Conservation (phyloP, 306 rosid genomes). For the Cucurbita ficifolia region DNA sequence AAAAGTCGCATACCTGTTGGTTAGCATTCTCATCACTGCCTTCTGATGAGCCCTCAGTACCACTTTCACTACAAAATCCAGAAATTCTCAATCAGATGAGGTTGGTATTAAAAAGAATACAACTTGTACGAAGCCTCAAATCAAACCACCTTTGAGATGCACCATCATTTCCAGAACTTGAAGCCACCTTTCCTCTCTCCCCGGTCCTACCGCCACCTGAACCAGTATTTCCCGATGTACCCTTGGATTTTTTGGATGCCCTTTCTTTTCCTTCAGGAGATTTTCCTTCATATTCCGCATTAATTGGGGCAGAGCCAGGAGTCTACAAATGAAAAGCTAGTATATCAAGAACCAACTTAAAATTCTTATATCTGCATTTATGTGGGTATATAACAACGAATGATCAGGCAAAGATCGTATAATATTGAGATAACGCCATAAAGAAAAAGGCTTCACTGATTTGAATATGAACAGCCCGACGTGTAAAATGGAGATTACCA, state of each 20-base stretch:
- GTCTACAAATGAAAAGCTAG: conserved; percentile 30
- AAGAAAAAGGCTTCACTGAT: not conserved
- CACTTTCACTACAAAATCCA: conserved; percentile 58
- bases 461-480: not conserved
- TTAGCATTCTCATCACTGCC: conserved; percentile 67
- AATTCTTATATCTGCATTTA: not conserved
- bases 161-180: conserved; percentile 87
- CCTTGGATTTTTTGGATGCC: conserved; percentile 53
- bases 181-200: conserved; percentile 70
- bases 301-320: conserved; percentile 29
- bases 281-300: conserved; percentile 48
- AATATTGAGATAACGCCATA: not conserved
- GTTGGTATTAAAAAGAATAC: not conserved
- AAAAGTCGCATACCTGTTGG: conserved; percentile 44
- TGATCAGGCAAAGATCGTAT: not conserved
- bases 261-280: conserved; percentile 63
- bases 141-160: conserved; percentile 65
- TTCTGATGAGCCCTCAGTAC: conserved; percentile 77
- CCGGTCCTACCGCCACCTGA: conserved; percentile 41
- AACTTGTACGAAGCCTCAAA: not conserved
- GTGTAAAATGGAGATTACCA: conserved; percentile 26
- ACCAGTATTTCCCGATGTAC: conserved; percentile 32
- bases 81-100: not conserved
- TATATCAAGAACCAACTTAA: conserved; percentile 9
- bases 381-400: not conserved